Evolutionary conservation across 1,284 basidiomycete genomes (phyloP), one percentile per base, ranked within the genome.

Genomic region (Moesziomyces sp.): DNA sequence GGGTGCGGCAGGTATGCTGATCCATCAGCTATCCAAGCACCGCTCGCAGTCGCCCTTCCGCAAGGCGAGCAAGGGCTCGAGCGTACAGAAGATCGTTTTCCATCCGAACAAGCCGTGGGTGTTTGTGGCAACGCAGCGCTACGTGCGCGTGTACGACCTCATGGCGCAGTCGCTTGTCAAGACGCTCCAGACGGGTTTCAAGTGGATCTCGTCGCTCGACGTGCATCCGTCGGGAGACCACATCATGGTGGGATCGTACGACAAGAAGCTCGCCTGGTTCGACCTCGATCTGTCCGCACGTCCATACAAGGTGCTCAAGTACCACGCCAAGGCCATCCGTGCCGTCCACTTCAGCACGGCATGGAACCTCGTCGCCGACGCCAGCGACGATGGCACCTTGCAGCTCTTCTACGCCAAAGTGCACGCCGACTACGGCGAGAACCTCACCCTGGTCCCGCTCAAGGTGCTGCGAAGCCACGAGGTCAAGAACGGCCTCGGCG

Each of bases 61-160:
- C 83, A 94, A 94, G 84, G 75, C 81, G 2, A 89, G 94, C 75
- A 92, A 93, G 84, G 96, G 97, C 28, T 78, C 74, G n/a, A 57
- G 71, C n/a, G 91, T 98, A 11, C 96, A 99, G 86, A 87, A 91
- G 56, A 93, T 97, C 18, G 88, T 91, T 48, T 99, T 99, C 90
- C 97, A 99, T 85, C 96, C 97, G 3, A 86, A 88, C 45, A 94
- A 94, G 84, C 94, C 97, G 8, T 90, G 94, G 85, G 95, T 99
- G 87, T 98, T 99, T 81, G 96, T 98, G 56, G 97, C 97, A 89
- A 99, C 97, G 4, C 95, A 99, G 85, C 92, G 95, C 81, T 96
- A 97, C 84, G 91, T 99, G 74, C 90, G 95, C 66, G 85, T 99
- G 70, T 99, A 99, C 87, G 95, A 99, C 85, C 88, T 99, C 26